These are phyloP conservation scores for Dipteronia dyeriana DNA, from an alignment of 345 rosid genomes.

Conservation along the genomic window DNA sequence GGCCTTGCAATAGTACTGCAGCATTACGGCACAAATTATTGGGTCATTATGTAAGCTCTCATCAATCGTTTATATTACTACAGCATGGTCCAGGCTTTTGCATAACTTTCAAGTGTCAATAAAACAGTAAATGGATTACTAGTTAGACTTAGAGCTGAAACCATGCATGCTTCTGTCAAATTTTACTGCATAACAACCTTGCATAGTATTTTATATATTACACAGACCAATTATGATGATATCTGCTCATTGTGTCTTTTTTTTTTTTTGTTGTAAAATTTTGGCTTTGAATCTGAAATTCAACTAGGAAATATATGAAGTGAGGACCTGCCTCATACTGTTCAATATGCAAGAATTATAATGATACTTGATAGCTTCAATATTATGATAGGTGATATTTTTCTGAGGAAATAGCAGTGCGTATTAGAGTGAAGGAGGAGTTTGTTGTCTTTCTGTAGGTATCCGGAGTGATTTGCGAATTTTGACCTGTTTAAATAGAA, in stretches of 20 bases:
- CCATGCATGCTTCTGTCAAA: not conserved
- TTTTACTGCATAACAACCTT: not conserved
- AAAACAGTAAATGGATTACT: not conserved
- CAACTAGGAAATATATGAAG: not conserved
- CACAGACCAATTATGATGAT: not conserved
- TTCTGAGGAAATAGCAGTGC: not conserved
- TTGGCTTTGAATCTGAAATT: constrained; percentile 1
- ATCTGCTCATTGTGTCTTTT: not conserved
- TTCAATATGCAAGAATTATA: not conserved
- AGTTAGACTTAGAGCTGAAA: not conserved
- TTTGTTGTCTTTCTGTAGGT: not conserved
- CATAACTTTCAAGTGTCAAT: not conserved
- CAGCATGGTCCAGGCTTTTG: not conserved
- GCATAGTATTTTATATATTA: not conserved
- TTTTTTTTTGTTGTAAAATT: not conserved
- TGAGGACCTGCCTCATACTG: not conserved
- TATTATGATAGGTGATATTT: not conserved
- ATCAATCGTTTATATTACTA: not conserved
- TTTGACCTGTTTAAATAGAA: not conserved
- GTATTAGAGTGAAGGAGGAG: not conserved
- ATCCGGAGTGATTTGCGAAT: not conserved
- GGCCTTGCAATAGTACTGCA: constrained; percentile 62
- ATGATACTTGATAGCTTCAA: not conserved
- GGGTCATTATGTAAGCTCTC: constrained; percentile 73
- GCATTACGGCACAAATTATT: constrained; percentile 53